Conservation (phyloP, 352 stramenopile species). For the Phytopythium oedochilum region DNA sequence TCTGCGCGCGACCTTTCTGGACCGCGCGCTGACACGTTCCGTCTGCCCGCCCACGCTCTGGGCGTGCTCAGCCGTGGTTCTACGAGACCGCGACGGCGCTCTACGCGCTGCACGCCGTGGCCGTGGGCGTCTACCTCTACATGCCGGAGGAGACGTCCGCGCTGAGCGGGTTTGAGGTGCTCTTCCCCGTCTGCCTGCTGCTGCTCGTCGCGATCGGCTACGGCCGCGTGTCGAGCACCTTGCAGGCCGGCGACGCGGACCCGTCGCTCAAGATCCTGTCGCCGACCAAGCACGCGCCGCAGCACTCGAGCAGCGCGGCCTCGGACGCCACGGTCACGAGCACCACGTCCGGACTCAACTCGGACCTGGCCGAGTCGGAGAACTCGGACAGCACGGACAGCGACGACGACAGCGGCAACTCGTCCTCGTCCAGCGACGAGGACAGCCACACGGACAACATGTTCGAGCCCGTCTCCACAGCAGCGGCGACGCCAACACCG, state of each 20-base stretch:
- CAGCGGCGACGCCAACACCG: constrained; percentile 18
- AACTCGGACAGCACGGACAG: constrained; percentile 77
- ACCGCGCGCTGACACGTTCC: no score
- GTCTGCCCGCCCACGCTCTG: no score
- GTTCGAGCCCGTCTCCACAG: constrained; percentile 17
- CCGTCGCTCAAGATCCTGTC: constrained; percentile 56
- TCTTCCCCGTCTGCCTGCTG: constrained; percentile 51
- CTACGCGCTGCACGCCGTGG: constrained; percentile 46
- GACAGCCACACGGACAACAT: constrained; percentile 38
- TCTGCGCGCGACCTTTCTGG: no score
- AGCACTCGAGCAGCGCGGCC: constrained; percentile 11
- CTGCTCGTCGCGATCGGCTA: constrained; percentile 72
- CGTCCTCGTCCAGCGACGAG: constrained; percentile 61
- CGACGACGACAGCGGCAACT: constrained; percentile 71
- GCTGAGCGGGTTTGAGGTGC: constrained; percentile 68
- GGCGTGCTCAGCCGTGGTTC: constrained; percentile 57
- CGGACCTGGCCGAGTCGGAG: constrained; percentile 65
- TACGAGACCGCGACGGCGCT: constrained; percentile 55
- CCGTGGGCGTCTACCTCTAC: constrained; percentile 51
- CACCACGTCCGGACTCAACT: constrained; percentile 36
- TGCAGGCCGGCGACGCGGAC: constrained; percentile 56
- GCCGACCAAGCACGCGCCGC: constrained; percentile 27
- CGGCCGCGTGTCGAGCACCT: constrained; percentile 64
- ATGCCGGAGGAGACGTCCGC: constrained; percentile 31
- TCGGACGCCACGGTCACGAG: constrained; percentile 15